Evolutionary conservation across 805 yeast genomes (phyloP).

Genomic region (Metschnikowia lunata): DNA sequence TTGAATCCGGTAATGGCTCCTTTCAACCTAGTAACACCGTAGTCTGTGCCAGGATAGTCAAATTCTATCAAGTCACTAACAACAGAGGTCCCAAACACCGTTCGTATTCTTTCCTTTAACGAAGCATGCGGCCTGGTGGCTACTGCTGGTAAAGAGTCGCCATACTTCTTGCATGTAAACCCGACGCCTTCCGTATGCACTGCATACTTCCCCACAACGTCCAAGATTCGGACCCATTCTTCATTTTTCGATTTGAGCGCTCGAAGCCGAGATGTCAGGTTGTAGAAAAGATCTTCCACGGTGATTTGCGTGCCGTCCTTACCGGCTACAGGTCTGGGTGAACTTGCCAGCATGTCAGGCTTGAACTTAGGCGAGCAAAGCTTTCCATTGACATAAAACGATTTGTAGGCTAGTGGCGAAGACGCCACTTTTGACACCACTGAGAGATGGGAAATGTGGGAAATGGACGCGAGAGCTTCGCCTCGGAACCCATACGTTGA

Average conservation of each 20-base stretch:
- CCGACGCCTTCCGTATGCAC: constrained; percentile 68
- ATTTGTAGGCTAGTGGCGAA: constrained; percentile 66
- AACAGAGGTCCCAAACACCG: constrained; percentile 64
- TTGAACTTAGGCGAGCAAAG: constrained; percentile 43
- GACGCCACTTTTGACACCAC: constrained; percentile 68
- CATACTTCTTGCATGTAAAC: constrained; percentile 73
- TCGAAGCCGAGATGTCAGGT: constrained; percentile 72
- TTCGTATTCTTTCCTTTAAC: constrained; percentile 64
- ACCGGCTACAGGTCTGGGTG: constrained; percentile 79
- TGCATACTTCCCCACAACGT: constrained; percentile 79
- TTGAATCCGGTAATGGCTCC: constrained; percentile 74
- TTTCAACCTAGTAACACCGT: constrained; percentile 47
- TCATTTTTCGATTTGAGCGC: constrained; percentile 64
- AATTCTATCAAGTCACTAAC: constrained; percentile 61
- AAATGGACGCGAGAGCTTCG: constrained; percentile 91
- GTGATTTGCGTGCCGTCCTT: constrained; percentile 77
- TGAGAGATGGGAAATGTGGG: constrained; percentile 79
- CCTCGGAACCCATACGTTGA: constrained; percentile 93
- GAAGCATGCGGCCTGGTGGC: constrained; percentile 48
- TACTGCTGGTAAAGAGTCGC: constrained; percentile 68
- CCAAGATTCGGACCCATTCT: constrained; percentile 73
- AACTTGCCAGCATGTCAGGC: constrained; percentile 27
- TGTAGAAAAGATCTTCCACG: constrained; percentile 88
- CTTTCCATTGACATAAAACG: constrained; percentile 65
- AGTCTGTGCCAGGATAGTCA: constrained; percentile 22